phyloP scores from a whole-genome alignment of 768 basidiomycete genomes.

The Collybiopsis luxurians region DNA sequence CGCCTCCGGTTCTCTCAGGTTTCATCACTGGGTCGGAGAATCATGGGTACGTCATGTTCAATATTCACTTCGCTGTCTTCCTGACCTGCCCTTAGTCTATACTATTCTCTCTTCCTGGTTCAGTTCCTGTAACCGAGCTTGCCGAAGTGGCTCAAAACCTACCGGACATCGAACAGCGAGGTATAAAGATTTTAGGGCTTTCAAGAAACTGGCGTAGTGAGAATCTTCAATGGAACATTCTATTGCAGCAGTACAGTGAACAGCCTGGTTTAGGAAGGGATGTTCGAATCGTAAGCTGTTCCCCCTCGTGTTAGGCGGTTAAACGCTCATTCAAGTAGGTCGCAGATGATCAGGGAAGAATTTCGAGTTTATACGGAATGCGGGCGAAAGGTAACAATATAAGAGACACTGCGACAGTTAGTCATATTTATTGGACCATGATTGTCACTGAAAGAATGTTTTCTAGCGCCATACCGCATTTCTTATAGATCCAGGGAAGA shows the following conservation, averaged over 20 bases:
- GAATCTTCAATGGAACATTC: background rate
- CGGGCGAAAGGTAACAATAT: background rate
- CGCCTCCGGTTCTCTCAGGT: background rate
- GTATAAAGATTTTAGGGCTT: constrained; percentile 3
- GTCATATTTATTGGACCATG: too few relatives aligned
- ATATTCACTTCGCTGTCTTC: background rate
- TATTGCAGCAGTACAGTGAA: background rate
- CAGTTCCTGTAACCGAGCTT: background rate
- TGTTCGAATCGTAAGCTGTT: constrained; percentile 3
- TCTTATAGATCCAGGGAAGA: constrained; percentile 3
- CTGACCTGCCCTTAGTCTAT: background rate
- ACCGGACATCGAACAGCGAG: constrained; percentile 2
- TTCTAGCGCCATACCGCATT: constrained; percentile 5
- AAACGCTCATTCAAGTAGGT: too few relatives aligned
- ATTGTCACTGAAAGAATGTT: background rate
- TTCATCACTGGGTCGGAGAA: constrained; percentile 5
- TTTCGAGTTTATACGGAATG: constrained; percentile 3
- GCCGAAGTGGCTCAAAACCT: background rate
- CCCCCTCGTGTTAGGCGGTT: too few relatives aligned
- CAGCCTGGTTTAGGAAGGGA: background rate
- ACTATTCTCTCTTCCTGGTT: constrained; percentile 5
- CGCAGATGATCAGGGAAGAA: background rate
- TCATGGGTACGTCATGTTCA: constrained; percentile 2
- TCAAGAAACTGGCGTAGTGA: constrained; percentile 5
- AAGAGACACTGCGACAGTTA: background rate